These are phyloP conservation scores for Aspergillus calidoustus DNA, from an alignment of 2,329 filamentous ascomycete species.

Conservation along the genomic window DNA sequence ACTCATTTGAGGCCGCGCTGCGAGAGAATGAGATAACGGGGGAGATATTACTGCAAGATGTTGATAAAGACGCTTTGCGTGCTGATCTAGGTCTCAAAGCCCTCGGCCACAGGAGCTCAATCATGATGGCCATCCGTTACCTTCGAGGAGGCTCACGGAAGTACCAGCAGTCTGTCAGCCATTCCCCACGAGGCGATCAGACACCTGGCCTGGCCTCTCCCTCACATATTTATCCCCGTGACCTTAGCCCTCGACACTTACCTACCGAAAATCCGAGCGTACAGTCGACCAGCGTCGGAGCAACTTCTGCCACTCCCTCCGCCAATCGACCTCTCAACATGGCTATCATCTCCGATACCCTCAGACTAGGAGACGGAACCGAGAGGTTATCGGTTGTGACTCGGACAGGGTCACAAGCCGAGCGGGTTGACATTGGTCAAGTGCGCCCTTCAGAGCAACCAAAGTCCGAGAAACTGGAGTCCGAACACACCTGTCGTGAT, in stretches of 20 bases:
- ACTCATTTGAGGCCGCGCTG: slow-evolving; percentile 59
- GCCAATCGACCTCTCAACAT: neutral
- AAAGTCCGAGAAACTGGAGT: neutral
- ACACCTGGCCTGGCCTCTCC: neutral
- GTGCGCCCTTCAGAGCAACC: neutral
- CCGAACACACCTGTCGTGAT: slow-evolving; percentile 19
- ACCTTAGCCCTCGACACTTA: neutral
- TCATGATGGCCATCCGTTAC: slow-evolving; percentile 62
- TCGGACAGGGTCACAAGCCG: neutral
- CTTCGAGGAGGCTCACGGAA: slow-evolving; percentile 59
- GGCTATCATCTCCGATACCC: neutral
- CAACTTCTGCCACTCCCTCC: neutral
- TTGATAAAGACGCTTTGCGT: slow-evolving; percentile 54
- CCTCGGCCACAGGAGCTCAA: slow-evolving; percentile 61
- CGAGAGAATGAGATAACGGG: slow-evolving; percentile 69
- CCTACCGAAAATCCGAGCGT: neutral
- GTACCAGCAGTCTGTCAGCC: slow-evolving; percentile 44
- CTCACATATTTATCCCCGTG: neutral
- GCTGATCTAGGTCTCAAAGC: slow-evolving; percentile 63
- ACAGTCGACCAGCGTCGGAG: neutral
- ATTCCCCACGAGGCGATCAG: slow-evolving; percentile 5
- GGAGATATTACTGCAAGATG: slow-evolving; percentile 63
- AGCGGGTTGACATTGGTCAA: neutral
- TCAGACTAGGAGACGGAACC: too few species aligned
- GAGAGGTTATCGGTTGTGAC: neutral